phyloP scores from a whole-genome alignment of 306 rosid species.

The Cicer bijugum region DNA sequence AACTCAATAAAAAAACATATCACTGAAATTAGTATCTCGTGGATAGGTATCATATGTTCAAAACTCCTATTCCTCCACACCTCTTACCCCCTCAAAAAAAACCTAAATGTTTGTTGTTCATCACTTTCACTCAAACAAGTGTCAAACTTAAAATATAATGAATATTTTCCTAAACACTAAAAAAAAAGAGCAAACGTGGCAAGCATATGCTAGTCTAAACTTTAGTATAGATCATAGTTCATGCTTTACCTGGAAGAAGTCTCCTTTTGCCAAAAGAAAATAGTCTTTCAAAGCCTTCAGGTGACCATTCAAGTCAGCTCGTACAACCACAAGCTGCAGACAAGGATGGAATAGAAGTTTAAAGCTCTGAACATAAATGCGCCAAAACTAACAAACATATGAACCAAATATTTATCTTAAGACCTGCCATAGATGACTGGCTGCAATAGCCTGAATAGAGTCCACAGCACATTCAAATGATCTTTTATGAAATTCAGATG shows the following conservation, averaged over 20 bases:
- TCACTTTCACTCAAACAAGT: conserved; percentile 36
- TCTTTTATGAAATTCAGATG: conserved; percentile 91
- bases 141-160: conserved; percentile 27
- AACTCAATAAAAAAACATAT: conserved; percentile 12
- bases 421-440: conserved; percentile 99
- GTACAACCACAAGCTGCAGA: conserved; percentile 95
- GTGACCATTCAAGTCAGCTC: conserved; percentile 95
- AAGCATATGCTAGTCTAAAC: conserved; percentile 20
- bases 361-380: conserved; percentile 38
- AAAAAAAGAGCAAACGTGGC: conserved; percentile 11
- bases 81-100: neutral
- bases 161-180: conserved; percentile 13
- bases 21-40: conserved; percentile 22
- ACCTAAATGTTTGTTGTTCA: neutral
- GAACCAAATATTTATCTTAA: conserved; percentile 40
- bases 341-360: conserved; percentile 42
- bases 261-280: conserved; percentile 97
- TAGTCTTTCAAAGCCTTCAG: conserved; percentile 92
- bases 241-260: conserved; percentile 85
- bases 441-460: conserved; percentile 87
- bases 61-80: neutral
- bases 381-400: conserved; percentile 38
- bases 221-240: conserved; percentile 34
- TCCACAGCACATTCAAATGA: conserved; percentile 90
- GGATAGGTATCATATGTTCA: conserved; percentile 29